These are phyloP conservation scores for Alloascoidea africana DNA, from an alignment of 805 yeast genomes.

Conservation along the genomic window DNA sequence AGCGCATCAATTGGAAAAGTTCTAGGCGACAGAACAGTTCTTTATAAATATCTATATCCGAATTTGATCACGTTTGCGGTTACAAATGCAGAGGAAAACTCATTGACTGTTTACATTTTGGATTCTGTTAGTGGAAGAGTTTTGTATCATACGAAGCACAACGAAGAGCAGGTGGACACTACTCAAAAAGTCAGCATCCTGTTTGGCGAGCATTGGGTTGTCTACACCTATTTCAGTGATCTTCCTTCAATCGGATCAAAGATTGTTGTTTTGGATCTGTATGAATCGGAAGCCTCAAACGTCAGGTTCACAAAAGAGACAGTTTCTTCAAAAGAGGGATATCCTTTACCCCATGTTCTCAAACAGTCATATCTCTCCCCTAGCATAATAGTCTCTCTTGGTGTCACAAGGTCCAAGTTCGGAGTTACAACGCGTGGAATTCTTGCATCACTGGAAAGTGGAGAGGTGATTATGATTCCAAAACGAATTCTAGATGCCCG, in stretches of 20 bases:
- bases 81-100: slow-evolving; percentile 13
- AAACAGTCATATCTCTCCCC: slow-evolving; percentile 51
- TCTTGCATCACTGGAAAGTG: slow-evolving; percentile 38
- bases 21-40: slow-evolving; percentile 51
- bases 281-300: slow-evolving; percentile 47
- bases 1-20: slow-evolving; percentile 54
- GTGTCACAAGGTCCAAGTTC: slow-evolving; percentile 39
- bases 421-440: slow-evolving; percentile 61
- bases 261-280: slow-evolving; percentile 63
- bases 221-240: slow-evolving; percentile 45
- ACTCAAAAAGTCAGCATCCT: slow-evolving; percentile 32
- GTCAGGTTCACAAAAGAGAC: slow-evolving; percentile 16
- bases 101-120: slow-evolving; percentile 34
- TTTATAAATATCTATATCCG: slow-evolving; percentile 76
- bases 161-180: slow-evolving; percentile 23
- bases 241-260: slow-evolving; percentile 34
- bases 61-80: slow-evolving; percentile 41
- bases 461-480: slow-evolving; percentile 58
- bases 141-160: slow-evolving; percentile 28
- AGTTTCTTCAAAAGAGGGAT: slow-evolving; percentile 21
- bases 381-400: slow-evolving; percentile 34
- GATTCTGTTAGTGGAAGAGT: slow-evolving; percentile 61
- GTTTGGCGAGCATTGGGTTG: slow-evolving; percentile 74
- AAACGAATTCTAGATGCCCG: slow-evolving; percentile 54
- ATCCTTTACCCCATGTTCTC: slow-evolving; percentile 30